A percentile compares a stretch with the other conserved stretches of the same genome.
phyloP scores from a whole-genome alignment of 305 asterid genomes.

The Petunia hybrid region DNA sequence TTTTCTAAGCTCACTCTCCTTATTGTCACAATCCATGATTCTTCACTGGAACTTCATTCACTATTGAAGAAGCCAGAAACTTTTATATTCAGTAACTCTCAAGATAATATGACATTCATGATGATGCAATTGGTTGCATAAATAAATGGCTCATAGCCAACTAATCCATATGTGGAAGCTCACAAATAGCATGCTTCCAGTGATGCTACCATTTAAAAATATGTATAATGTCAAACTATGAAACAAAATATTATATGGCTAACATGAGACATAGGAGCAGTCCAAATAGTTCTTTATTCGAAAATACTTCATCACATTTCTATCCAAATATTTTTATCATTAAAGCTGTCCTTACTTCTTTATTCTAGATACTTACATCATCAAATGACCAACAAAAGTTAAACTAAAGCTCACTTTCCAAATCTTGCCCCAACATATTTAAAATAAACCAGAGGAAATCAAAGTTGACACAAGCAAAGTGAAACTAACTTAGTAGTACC shows the following conservation, averaged over 20 bases:
- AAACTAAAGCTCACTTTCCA: not conserved
- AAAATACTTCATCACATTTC: no score
- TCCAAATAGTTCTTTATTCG: not conserved
- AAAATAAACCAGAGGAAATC: constrained; percentile 1
- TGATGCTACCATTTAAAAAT: constrained; percentile 18
- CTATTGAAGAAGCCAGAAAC: constrained; percentile 18
- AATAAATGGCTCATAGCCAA: constrained; percentile 27
- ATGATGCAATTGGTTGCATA: constrained; percentile 10
- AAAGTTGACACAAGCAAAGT: not conserved
- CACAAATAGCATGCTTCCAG: constrained; percentile 20
- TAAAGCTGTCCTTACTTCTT: no score
- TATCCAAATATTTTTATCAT: no score
- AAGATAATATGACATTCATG: not conserved
- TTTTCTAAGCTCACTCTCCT: constrained; percentile 45
- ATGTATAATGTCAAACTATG: not conserved
- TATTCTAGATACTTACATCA: not conserved
- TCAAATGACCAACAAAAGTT: not conserved
- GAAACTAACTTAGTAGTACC: not conserved
- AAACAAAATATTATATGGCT: constrained; percentile 15
- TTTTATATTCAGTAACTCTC: not conserved
- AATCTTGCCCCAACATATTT: not conserved
- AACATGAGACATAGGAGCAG: not conserved
- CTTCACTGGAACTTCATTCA: constrained; percentile 21
- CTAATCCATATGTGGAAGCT: constrained; percentile 31
- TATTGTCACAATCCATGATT: constrained; percentile 53